A percentile compares a stretch with the other conserved stretches of the same genome.
Evolutionary conservation across 768 basidiomycete species (phyloP).

Genomic region (Russula dissimulans): DNA sequence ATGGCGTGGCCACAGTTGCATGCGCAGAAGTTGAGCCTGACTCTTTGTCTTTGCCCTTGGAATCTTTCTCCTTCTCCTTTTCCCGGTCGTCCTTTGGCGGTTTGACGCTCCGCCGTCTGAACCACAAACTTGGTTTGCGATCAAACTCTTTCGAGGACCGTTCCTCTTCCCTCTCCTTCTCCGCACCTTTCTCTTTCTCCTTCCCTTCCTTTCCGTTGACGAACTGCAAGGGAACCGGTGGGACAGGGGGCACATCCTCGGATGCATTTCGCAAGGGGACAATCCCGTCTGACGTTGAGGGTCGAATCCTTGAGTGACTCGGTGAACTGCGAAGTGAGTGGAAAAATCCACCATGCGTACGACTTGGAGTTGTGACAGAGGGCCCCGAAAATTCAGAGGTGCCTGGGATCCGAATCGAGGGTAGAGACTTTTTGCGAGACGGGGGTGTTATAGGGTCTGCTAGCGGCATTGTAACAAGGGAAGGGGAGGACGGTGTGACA

Average conservation of each 20-base stretch:
- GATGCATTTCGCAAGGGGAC: constrained; percentile 20
- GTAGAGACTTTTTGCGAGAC: constrained; percentile 18
- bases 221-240: constrained; percentile 24
- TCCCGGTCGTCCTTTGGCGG: constrained; percentile 12
- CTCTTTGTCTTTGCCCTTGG: constrained; percentile 11
- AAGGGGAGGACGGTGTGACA: constrained; percentile 21
- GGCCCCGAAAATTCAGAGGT: constrained; percentile 2
- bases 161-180: constrained; percentile 27
- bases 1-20: neutral
- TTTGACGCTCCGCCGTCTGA: constrained; percentile 43
- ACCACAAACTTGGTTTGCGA: constrained; percentile 41
- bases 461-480: constrained; percentile 18
- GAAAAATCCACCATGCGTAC: constrained; percentile 11
- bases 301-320: constrained; percentile 14
- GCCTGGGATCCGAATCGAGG: constrained; percentile 15
- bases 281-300: constrained; percentile 16
- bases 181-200: constrained; percentile 23
- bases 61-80: constrained; percentile 15
- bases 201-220: constrained; percentile 23
- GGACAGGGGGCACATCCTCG: constrained; percentile 22
- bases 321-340: constrained; percentile 19
- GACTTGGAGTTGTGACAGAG: constrained; percentile 10
- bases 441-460: neutral
- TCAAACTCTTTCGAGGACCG: constrained; percentile 29
- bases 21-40: neutral